Conservation (phyloP, 305 asterid genomes). For the Fraxinus baroniana region DNA sequence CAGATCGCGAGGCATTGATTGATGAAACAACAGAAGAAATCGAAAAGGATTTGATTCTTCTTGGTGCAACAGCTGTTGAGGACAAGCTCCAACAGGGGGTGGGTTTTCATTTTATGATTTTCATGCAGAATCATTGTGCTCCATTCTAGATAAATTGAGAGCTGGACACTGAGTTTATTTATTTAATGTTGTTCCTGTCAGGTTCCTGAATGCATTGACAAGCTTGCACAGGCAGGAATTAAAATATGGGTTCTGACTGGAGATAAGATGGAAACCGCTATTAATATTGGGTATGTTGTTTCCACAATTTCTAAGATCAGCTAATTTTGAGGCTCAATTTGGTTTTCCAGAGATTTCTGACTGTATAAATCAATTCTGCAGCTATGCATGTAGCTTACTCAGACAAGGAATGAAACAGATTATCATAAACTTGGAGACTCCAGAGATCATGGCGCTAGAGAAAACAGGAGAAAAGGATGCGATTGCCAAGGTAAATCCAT, state of each 20-base stretch:
- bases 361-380: slow-evolving; percentile 35
- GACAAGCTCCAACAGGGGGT: slow-evolving; percentile 99
- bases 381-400: slow-evolving; percentile 71
- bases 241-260: slow-evolving; percentile 97
- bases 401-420: slow-evolving; percentile 75
- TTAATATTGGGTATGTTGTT: slow-evolving; percentile 75
- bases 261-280: slow-evolving; percentile 94
- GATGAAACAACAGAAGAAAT: slow-evolving; percentile 61
- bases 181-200: slow-evolving; percentile 24
- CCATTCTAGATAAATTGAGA: background rate
- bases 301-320: background rate
- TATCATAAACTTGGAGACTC: slow-evolving; percentile 48
- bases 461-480: slow-evolving; percentile 55
- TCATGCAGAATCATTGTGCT: background rate
- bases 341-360: slow-evolving; percentile 28
- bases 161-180: slow-evolving; percentile 17
- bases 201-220: slow-evolving; percentile 97
- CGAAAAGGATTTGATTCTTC: slow-evolving; percentile 77
- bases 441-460: slow-evolving; percentile 55
- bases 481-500: slow-evolving; percentile 50
- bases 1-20: slow-evolving; percentile 63
- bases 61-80: slow-evolving; percentile 99
- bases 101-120: slow-evolving; percentile 27
- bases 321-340: background rate
- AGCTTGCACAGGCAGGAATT: slow-evolving; percentile 95